Base-by-base conservation (phyloP, 1,284 basidiomycete genomes). In the Vanrija sp. region DNA sequence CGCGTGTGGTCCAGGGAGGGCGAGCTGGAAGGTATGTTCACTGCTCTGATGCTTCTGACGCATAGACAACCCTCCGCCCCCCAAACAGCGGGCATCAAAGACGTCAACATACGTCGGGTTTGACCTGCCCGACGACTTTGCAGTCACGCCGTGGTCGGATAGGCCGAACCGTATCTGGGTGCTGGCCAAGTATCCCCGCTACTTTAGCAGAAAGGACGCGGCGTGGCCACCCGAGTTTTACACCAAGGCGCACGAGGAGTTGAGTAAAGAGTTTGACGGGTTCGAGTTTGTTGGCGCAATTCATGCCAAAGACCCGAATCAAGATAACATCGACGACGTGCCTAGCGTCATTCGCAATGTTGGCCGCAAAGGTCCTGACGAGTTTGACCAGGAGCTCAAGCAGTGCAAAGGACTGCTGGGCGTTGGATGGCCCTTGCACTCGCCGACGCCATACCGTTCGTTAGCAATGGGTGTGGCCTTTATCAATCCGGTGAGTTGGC, bases 201-300 rank as follows among this genome's bases (percentile, higher is more conserved):
- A 34, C 34, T 34, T 14, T 34, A 14, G 21, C 21, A 23, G 9
- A 14, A 15, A 5, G 9, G 9, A 34, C 34, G 9, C 34, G 10
- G 34, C 34, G 9, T 34, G 34, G 34, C 34, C 34, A 15, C 6
- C 34, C 4, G 34, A 12, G 12, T 34, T 34, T 14, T 34, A 34
- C 34, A 34, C 14, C 34, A 14, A 12, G 14, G 62, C 55, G 12
- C 51, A 51, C 19, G 19, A 42, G 1, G 62, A 65, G 26, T 53
- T 67, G 12, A 43, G 40, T 8, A 26, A 46, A 12, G 62, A 65
- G 50, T 67, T 62, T 49, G 58, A 60, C 1, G 63, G 60, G 25
- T 65, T 67, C 26, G 60, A 67, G 50, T 67, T 67, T 46, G 62
- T 65, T 12, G 34, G 34, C 34, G 9, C 34, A 12, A 15, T 34